These are phyloP conservation scores for Pterulicium gracile DNA, from an alignment of 1,284 basidiomycete species.

Conservation along the genomic window DNA sequence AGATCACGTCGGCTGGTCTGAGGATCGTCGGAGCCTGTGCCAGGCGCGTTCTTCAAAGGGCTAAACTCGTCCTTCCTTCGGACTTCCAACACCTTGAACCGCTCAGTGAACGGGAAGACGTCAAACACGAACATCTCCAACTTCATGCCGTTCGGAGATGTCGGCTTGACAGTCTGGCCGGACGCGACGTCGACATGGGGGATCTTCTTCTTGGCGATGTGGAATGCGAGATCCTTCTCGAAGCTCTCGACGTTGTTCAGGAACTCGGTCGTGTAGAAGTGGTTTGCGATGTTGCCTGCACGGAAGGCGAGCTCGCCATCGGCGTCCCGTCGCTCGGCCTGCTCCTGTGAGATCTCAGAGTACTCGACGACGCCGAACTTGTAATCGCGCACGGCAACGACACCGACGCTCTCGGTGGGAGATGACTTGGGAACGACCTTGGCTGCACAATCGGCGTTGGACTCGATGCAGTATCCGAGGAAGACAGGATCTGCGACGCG, in stretches of 20 bases:
- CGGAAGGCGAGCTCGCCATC: slow-evolving; percentile 80
- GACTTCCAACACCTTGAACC: slow-evolving; percentile 86
- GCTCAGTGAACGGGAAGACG: slow-evolving; percentile 89
- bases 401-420: slow-evolving; percentile 90
- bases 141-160: slow-evolving; percentile 97
- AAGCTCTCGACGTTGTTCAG: slow-evolving; percentile 75
- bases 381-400: slow-evolving; percentile 76
- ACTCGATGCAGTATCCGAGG: slow-evolving; percentile 85
- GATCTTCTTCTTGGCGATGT: slow-evolving; percentile 98
- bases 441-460: slow-evolving; percentile 82
- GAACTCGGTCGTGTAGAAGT: slow-evolving; percentile 92
- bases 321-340: slow-evolving; percentile 70
- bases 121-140: slow-evolving; percentile 99
- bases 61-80: slow-evolving; percentile 87
- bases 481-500: slow-evolving; percentile 96
- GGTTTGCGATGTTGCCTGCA: slow-evolving; percentile 96
- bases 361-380: slow-evolving; percentile 95
- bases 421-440: slow-evolving; percentile 91
- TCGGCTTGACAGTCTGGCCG: slow-evolving; percentile 66
- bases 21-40: slow-evolving; percentile 88
- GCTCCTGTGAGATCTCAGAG: slow-evolving; percentile 86
- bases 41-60: slow-evolving; percentile 95
- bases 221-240: slow-evolving; percentile 88
- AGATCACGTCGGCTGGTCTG: slow-evolving; percentile 86
- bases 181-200: slow-evolving; percentile 65